Evolutionary conservation across 2,329 filamentous ascomycete species (phyloP).

Genomic region (Cladophialophora immunda): DNA sequence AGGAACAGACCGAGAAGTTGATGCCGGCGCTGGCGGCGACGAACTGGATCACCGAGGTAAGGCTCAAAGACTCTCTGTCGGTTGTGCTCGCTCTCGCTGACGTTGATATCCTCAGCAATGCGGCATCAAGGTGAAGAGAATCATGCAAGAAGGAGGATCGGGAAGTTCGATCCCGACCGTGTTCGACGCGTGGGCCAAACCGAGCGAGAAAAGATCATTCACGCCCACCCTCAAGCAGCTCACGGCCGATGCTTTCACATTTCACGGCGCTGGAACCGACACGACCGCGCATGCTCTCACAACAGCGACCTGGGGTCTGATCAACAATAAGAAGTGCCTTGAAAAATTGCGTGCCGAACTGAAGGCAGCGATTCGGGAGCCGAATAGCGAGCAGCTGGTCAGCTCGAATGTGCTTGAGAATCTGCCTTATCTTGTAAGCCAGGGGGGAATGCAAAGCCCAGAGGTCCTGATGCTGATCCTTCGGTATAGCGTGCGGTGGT

Average conservation of each 20-base stretch:
- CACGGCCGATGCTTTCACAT: slow-evolving; percentile 30
- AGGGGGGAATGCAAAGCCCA: too few species aligned
- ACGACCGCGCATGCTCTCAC: slow-evolving; percentile 34
- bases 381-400: slow-evolving; percentile 11
- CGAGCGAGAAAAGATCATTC: slow-evolving; percentile 15
- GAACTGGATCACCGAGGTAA: slow-evolving; percentile 42
- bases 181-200: slow-evolving; percentile 38
- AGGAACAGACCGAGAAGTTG: slow-evolving; percentile 22
- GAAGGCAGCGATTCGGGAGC: slow-evolving; percentile 16
- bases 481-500: slow-evolving; percentile 22
- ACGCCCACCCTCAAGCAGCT: slow-evolving; percentile 17
- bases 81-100: background rate
- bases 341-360: slow-evolving; percentile 30
- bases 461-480: slow-evolving; percentile 1
- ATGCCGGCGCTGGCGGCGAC: slow-evolving; percentile 19
- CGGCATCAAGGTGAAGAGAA: slow-evolving; percentile 28
- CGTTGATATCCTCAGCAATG: slow-evolving; percentile 28
- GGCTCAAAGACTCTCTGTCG: background rate
- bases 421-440: slow-evolving; percentile 27
- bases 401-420: slow-evolving; percentile 24
- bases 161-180: slow-evolving; percentile 29
- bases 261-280: slow-evolving; percentile 34
- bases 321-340: slow-evolving; percentile 19
- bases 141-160: slow-evolving; percentile 22
- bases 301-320: slow-evolving; percentile 26